A percentile compares a stretch with the other conserved stretches of the same genome.
Conservation (phyloP, 2,329 filamentous ascomycete species). For the Talaromyces sp. region DNA sequence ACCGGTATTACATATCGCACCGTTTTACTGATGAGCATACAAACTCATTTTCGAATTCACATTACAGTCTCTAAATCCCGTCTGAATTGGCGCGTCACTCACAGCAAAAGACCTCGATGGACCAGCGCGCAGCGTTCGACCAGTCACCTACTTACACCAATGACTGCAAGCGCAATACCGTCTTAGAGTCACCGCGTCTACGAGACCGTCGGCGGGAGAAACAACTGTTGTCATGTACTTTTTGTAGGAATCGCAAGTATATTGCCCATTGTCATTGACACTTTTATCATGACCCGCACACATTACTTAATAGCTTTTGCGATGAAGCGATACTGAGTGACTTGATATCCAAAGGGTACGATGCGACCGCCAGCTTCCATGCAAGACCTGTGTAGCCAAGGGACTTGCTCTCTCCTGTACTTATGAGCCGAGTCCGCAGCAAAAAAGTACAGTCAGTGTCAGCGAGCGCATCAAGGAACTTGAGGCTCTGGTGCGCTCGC, state of each 20-base stretch:
- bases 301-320: too few species aligned
- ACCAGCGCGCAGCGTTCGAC: too few species aligned
- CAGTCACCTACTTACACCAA: too few species aligned
- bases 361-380: constrained; percentile 57
- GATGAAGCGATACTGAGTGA: too few species aligned
- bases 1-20: too few species aligned
- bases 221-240: constrained; percentile 35
- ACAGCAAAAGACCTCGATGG: too few species aligned
- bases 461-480: constrained; percentile 25
- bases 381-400: constrained; percentile 55
- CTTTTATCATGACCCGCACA: too few species aligned
- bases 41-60: too few species aligned
- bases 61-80: too few species aligned
- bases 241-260: constrained; percentile 37
- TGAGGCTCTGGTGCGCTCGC: constrained; percentile 18
- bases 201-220: constrained; percentile 32
- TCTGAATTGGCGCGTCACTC: too few species aligned
- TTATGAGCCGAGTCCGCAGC: constrained; percentile 51
- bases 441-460: constrained; percentile 44
- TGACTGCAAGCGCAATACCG: too few species aligned
- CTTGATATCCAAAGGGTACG: constrained; percentile 42
- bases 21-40: too few species aligned
- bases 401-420: constrained; percentile 50
- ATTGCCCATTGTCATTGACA: background rate
- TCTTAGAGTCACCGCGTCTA: background rate